Percentiles rank a stretch among this genome's conserved stretches.
Conservation (phyloP, 2,329 filamentous ascomycete genomes). For the Monilinia laxa region DNA sequence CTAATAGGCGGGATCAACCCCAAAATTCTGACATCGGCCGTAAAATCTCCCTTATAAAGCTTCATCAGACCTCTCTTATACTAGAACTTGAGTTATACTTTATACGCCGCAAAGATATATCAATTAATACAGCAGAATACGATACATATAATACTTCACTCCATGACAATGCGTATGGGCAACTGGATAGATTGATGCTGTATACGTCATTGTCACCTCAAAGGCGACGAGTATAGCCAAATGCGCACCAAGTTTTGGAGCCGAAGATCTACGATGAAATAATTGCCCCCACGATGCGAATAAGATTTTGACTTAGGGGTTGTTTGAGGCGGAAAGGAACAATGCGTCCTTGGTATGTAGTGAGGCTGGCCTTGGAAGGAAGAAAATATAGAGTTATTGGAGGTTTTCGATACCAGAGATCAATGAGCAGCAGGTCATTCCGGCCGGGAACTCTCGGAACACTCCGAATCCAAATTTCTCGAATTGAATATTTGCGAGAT, state of each 20-base stretch:
- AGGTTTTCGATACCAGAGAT: not conserved
- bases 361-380: not conserved
- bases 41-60: not conserved
- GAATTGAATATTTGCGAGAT: not conserved
- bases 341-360: not conserved
- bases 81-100: not conserved
- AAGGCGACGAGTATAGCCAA: not conserved
- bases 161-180: not conserved
- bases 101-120: not conserved
- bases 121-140: not conserved
- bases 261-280: not conserved
- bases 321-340: not conserved
- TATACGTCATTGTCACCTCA: not conserved
- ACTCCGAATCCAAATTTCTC: not conserved
- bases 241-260: not conserved
- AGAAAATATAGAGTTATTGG: not conserved
- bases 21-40: not conserved
- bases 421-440: not conserved
- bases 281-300: not conserved
- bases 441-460: not conserved
- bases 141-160: not conserved
- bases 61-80: not conserved
- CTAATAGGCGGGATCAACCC: not conserved
- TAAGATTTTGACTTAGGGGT: not conserved
- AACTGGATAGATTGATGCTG: not conserved